Evolutionary conservation across 768 basidiomycete genomes (phyloP).

Genomic region (Cyclocybe aegerita): DNA sequence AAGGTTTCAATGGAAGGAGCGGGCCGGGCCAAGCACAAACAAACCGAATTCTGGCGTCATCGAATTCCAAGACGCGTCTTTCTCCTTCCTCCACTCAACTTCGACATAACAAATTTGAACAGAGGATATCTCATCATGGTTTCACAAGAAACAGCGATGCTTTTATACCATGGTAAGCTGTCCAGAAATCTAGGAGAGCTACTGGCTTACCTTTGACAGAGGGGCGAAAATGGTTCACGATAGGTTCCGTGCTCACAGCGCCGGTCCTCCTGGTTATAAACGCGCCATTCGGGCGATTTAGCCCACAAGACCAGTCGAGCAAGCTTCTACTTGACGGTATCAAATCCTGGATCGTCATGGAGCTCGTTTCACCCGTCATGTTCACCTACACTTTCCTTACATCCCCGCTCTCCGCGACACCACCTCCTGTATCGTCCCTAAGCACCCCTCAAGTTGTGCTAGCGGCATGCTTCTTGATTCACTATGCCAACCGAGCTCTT

Average conservation of each 20-base stretch:
- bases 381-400: constrained; percentile 52
- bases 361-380: constrained; percentile 57
- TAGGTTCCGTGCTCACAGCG: constrained; percentile 32
- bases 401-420: constrained; percentile 44
- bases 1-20: no score
- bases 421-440: constrained; percentile 27
- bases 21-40: no score
- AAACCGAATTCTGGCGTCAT: no score
- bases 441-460: constrained; percentile 49
- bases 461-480: constrained; percentile 58
- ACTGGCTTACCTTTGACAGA: constrained; percentile 6
- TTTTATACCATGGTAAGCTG: no score
- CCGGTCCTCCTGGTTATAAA: constrained; percentile 53
- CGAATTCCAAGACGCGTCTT: no score
- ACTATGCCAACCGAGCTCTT: constrained; percentile 84
- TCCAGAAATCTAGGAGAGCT: no score
- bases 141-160: no score
- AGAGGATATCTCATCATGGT: no score
- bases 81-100: no score
- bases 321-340: constrained; percentile 57
- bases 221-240: constrained; percentile 44
- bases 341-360: constrained; percentile 78
- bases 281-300: constrained; percentile 82
- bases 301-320: constrained; percentile 41
- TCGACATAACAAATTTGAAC: no score